Evolutionary conservation across 2,329 filamentous ascomycete species (phyloP).

Genomic region (Nigrospora osmanthi): DNA sequence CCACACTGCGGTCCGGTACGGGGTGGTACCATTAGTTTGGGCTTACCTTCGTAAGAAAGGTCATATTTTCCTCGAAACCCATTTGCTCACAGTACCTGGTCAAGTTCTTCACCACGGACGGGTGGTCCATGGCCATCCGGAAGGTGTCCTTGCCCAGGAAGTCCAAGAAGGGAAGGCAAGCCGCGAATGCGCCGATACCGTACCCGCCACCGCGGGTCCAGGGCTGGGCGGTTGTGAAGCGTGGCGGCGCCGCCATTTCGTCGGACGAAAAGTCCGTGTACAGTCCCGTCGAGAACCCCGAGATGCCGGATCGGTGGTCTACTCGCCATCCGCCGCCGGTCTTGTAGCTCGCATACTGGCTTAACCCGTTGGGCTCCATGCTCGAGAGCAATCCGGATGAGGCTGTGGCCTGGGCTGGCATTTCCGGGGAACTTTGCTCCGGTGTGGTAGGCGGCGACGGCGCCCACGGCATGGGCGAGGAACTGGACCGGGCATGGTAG

Average conservation of each 20-base stretch:
- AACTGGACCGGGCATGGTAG: no score
- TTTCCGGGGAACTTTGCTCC: no score
- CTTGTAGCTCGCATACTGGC: conserved; percentile 39
- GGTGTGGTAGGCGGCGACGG: neutral
- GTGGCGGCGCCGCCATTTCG: no score
- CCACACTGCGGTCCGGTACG: no score
- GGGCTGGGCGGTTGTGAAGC: no score
- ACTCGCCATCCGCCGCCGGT: conserved; percentile 21
- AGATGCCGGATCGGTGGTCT: no score
- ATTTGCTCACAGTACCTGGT: conserved; percentile 39
- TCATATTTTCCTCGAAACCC: conserved; percentile 40
- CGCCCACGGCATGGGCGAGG: neutral
- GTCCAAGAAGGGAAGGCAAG: conserved; percentile 27
- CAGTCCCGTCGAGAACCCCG: no score
- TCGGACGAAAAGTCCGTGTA: no score
- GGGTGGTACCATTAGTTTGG: no score
- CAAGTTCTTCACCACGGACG: conserved; percentile 35
- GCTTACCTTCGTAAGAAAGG: conserved; percentile 40
- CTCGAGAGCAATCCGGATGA: conserved; percentile 17
- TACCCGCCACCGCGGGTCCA: neutral
- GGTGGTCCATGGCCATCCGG: conserved; percentile 40
- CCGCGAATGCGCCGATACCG: conserved; percentile 1
- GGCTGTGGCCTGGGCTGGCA: conserved; percentile 13
- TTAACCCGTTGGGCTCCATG: conserved; percentile 33
- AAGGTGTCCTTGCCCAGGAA: conserved; percentile 44